phyloP scores from a whole-genome alignment of 495 filamentous ascomycete genomes.

The Xylaria flabelliformis region DNA sequence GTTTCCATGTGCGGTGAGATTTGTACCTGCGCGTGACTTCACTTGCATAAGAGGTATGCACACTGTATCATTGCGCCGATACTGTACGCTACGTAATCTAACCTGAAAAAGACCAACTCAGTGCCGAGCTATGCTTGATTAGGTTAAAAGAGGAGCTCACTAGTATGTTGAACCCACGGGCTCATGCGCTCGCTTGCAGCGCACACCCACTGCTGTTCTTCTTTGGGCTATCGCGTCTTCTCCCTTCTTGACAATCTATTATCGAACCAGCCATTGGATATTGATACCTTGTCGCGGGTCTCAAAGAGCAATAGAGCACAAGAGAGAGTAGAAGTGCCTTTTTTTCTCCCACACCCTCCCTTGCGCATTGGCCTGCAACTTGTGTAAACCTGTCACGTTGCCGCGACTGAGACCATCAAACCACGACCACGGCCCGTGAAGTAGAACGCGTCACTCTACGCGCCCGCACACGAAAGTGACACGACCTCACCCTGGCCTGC shows the following conservation, averaged over 20 bases:
- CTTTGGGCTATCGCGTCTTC: conserved; percentile 16
- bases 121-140: neutral
- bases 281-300: neutral
- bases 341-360: conserved; percentile 4
- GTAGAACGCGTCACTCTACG: conserved; percentile 26
- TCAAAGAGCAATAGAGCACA: neutral
- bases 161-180: conserved; percentile 1
- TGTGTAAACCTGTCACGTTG: neutral
- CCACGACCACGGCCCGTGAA: conserved; percentile 6
- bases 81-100: neutral
- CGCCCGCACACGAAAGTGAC: conserved; percentile 43
- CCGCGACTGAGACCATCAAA: neutral
- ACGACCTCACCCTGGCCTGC: conserved; percentile 40
- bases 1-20: too few species aligned
- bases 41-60: too few species aligned
- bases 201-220: conserved; percentile 14
- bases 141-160: neutral
- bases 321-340: neutral
- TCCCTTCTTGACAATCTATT: neutral
- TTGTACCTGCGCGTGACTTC: too few species aligned
- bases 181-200: conserved; percentile 11
- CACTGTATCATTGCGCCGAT: too few species aligned
- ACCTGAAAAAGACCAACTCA: neutral
- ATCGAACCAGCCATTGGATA: neutral
- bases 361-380: neutral